A percentile compares a stretch with the other conserved stretches of the same genome.
These are phyloP conservation scores for Tillandsia fasciculata DNA, from an alignment of 176 grass and related monocot genomes.

Conservation along the genomic window DNA sequence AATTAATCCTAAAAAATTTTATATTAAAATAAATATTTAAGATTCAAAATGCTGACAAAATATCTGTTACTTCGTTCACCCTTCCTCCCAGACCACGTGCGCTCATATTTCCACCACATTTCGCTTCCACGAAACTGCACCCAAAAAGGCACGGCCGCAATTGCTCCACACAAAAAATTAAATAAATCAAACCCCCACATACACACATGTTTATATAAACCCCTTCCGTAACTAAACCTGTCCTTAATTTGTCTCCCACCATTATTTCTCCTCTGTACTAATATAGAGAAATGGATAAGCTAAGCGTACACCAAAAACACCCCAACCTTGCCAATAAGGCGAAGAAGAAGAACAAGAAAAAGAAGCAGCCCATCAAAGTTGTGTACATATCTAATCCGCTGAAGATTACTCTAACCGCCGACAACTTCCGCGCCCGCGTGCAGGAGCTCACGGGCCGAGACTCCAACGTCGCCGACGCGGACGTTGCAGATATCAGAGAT, in stretches of 20 bases:
- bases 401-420: constrained; percentile 17
- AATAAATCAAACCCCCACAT: background rate
- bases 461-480: constrained; percentile 5
- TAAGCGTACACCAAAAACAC: constrained; percentile 21
- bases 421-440: constrained; percentile 22
- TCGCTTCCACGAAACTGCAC: constrained; percentile 13
- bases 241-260: background rate
- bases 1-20: no score
- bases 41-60: background rate
- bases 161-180: background rate
- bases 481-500: background rate
- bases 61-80: background rate
- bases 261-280: background rate
- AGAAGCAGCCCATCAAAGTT: constrained; percentile 26
- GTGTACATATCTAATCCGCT: constrained; percentile 35
- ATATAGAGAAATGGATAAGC: constrained; percentile 10
- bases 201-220: background rate
- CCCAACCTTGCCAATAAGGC: background rate
- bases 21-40: background rate
- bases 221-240: background rate
- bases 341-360: constrained; percentile 3
- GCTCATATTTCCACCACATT: constrained; percentile 9
- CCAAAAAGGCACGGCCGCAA: background rate
- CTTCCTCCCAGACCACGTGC: constrained; percentile 17
- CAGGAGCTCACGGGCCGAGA: constrained; percentile 27